A percentile compares a stretch with the other conserved stretches of the same genome.
Conservation (phyloP, 495 filamentous ascomycete species). For the Penicillium salamii region DNA sequence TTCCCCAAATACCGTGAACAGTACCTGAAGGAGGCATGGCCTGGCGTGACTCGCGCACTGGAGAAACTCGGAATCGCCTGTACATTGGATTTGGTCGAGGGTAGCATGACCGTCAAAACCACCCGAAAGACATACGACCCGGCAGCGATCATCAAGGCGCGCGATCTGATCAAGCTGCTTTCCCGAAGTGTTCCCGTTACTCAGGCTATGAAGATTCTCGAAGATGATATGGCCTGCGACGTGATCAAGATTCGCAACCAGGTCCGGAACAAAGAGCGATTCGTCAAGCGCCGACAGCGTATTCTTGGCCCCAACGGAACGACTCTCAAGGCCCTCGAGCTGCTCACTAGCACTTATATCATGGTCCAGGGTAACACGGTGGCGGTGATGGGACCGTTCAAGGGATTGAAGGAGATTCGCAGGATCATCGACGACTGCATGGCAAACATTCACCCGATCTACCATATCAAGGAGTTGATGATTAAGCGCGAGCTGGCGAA, state of each 20-base stretch:
- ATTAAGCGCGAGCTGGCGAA: conserved; percentile 98
- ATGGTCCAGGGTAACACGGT: conserved; percentile 98
- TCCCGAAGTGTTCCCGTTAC: conserved; percentile 89
- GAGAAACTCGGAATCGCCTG: conserved; percentile 82
- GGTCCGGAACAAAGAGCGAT: conserved; percentile 92
- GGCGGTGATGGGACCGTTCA: conserved; percentile 82
- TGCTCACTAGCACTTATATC: conserved; percentile 92
- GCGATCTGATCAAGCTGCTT: conserved; percentile 91
- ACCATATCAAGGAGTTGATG: conserved; percentile 98
- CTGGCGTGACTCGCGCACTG: conserved; percentile 71
- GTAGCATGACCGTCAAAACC: conserved; percentile 93
- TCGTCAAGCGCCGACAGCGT: conserved; percentile 91
- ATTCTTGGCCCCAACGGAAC: conserved; percentile 82
- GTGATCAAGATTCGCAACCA: conserved; percentile 91
- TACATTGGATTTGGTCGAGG: conserved; percentile 90
- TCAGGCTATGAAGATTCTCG: conserved; percentile 83
- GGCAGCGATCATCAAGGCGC: conserved; percentile 87
- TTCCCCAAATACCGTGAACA: conserved; percentile 98
- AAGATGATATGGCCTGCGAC: conserved; percentile 86
- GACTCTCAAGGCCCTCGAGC: conserved; percentile 89
- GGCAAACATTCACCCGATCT: conserved; percentile 90
- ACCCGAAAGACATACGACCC: conserved; percentile 95
- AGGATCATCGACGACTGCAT: conserved; percentile 93
- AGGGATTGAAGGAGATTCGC: conserved; percentile 90
- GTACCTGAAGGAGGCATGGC: conserved; percentile 92